phyloP scores from a whole-genome alignment of 2,329 filamentous ascomycete species.

The Penicillium sp. region DNA sequence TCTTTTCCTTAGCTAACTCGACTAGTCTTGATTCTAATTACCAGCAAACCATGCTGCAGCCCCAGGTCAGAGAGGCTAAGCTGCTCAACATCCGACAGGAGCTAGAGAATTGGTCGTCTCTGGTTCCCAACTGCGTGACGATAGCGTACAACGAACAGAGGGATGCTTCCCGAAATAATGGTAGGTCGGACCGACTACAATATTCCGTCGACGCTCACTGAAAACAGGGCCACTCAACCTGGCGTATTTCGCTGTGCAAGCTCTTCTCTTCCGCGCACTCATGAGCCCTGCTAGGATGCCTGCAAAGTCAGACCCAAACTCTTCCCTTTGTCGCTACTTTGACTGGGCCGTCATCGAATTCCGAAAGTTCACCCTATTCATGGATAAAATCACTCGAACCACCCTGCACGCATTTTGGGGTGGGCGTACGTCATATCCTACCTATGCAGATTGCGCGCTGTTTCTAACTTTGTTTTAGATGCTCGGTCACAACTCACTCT shows the following conservation, averaged over 20 bases:
- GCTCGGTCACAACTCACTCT: conserved; percentile 53
- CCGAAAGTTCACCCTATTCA: conserved; percentile 41
- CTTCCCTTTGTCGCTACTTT: conserved; percentile 29
- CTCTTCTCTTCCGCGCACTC: conserved; percentile 50
- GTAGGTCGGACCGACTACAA: not conserved
- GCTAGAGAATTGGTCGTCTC: conserved; percentile 7
- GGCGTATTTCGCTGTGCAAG: conserved; percentile 49
- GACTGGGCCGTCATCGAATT: conserved; percentile 25
- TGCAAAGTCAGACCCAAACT: conserved; percentile 48
- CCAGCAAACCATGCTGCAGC: not conserved
- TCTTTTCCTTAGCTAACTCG: not conserved
- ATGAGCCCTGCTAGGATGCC: conserved; percentile 53
- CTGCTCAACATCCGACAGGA: conserved; percentile 5
- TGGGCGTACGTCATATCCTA: conserved; percentile 42
- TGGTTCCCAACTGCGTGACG: conserved; percentile 10
- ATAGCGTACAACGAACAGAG: conserved; percentile 1
- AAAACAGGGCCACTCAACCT: conserved; percentile 46
- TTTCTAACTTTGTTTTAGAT: conserved; percentile 23
- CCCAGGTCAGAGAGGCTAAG: not conserved
- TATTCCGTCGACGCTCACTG: too few relatives aligned
- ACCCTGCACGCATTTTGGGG: conserved; percentile 53
- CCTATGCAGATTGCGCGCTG: not conserved
- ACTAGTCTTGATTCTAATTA: conserved; percentile 7
- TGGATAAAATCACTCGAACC: conserved; percentile 34
- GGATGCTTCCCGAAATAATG: conserved; percentile 5